Conservation (phyloP, 805 yeast genomes). For the Vanderwaltozyma yarrowii region DNA sequence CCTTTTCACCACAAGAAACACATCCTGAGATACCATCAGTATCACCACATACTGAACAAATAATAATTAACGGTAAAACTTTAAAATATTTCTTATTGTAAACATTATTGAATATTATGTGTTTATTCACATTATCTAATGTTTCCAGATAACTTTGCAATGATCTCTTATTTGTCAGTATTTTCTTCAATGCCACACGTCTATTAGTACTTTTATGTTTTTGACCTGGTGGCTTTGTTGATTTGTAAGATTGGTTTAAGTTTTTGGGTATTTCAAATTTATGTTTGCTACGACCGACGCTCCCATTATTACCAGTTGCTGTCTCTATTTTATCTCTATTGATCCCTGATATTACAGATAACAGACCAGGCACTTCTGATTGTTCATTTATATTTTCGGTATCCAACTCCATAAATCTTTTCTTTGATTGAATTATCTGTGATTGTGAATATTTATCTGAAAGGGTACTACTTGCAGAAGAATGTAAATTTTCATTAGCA, state of each 20-base stretch:
- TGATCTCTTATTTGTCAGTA: conserved; percentile 22
- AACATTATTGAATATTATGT: conserved; percentile 23
- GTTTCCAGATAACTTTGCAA: conserved; percentile 26
- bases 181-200: conserved; percentile 23
- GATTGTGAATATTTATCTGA: conserved; percentile 20
- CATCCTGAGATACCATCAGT: conserved; percentile 26
- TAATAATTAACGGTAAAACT: conserved; percentile 25
- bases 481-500: conserved; percentile 1
- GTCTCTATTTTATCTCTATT: conserved; percentile 24
- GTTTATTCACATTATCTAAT: conserved; percentile 22
- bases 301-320: neutral
- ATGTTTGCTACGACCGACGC: conserved; percentile 3
- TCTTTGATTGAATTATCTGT: conserved; percentile 24
- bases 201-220: conserved; percentile 26
- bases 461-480: conserved; percentile 2
- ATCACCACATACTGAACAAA: conserved; percentile 29
- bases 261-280: conserved; percentile 25
- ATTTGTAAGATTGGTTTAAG: conserved; percentile 22
- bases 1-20: conserved; percentile 25
- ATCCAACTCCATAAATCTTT: conserved; percentile 26
- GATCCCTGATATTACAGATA: conserved; percentile 24
- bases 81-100: conserved; percentile 27
- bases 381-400: conserved; percentile 23
- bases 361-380: conserved; percentile 21
- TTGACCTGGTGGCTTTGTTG: conserved; percentile 27